Percentiles rank a stretch among this genome's conserved stretches.
phyloP scores from a whole-genome alignment of 768 basidiomycete species.

The Mycena crocata region DNA sequence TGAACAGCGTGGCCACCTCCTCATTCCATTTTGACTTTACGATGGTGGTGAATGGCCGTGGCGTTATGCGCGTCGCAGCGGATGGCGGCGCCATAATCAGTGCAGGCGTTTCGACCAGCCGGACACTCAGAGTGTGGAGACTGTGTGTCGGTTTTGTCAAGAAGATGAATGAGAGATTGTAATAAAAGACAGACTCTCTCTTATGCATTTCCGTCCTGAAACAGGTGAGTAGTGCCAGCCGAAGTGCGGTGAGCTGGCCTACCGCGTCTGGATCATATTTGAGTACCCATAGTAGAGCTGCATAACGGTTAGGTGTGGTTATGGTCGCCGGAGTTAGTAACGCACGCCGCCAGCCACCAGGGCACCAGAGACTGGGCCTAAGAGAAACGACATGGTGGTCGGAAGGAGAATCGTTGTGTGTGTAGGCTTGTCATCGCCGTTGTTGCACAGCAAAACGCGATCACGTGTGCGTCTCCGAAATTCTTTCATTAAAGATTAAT shows the following conservation, averaged over 20 bases:
- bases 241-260: constrained; percentile 28
- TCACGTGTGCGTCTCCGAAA: too few species aligned
- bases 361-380: constrained; percentile 78
- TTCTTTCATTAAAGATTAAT: too few species aligned
- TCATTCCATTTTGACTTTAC: constrained; percentile 71
- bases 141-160: constrained; percentile 40
- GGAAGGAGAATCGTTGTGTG: not conserved
- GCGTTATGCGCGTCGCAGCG: constrained; percentile 65
- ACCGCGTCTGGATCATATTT: constrained; percentile 70
- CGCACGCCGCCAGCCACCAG: constrained; percentile 75
- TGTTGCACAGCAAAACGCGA: not conserved
- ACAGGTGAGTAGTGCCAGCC: not conserved
- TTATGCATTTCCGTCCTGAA: constrained; percentile 66
- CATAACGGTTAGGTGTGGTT: not conserved
- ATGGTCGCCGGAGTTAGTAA: not conserved
- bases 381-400: constrained; percentile 65
- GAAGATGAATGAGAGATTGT: not conserved
- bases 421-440: too few species aligned
- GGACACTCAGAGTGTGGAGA: constrained; percentile 60
- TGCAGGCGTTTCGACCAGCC: constrained; percentile 62
- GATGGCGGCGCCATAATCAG: constrained; percentile 62
- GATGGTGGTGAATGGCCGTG: constrained; percentile 57
- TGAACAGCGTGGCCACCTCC: constrained; percentile 60
- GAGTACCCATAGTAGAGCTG: constrained; percentile 82
- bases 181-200: constrained; percentile 59